Percentiles rank a stretch among this genome's conserved stretches.
phyloP scores from a whole-genome alignment of 2,329 filamentous ascomycete species.

The Nemania sp. region DNA sequence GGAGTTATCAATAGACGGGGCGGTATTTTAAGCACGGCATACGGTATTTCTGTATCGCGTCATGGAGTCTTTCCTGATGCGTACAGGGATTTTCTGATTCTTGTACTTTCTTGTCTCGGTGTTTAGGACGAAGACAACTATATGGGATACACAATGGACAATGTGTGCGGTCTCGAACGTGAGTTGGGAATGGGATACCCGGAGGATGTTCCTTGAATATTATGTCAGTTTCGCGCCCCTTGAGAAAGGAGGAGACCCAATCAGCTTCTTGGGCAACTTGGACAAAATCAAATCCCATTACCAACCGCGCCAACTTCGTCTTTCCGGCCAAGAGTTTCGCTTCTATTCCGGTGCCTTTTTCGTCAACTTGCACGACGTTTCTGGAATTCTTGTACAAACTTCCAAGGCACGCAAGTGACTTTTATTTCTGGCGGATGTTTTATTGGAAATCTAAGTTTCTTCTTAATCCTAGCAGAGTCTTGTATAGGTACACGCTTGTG shows the following conservation, averaged over 20 bases:
- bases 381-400: slow-evolving; percentile 45
- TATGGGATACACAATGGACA: slow-evolving; percentile 51
- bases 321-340: slow-evolving; percentile 40
- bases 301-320: slow-evolving; percentile 29
- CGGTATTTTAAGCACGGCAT: slow-evolving; percentile 44
- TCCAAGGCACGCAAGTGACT: neutral
- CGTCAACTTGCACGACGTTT: slow-evolving; percentile 3
- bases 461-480: slow-evolving; percentile 16
- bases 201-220: slow-evolving; percentile 34
- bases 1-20: slow-evolving; percentile 49
- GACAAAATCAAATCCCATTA: slow-evolving; percentile 44
- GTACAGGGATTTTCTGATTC: slow-evolving; percentile 54
- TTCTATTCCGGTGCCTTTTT: slow-evolving; percentile 42
- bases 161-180: slow-evolving; percentile 52
- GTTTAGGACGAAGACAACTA: slow-evolving; percentile 51
- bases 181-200: slow-evolving; percentile 41
- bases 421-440: slow-evolving; percentile 45
- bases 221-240: slow-evolving; percentile 26
- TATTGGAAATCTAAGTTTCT: slow-evolving; percentile 45
- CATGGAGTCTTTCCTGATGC: slow-evolving; percentile 52
- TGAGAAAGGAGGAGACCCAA: neutral
- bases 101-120: slow-evolving; percentile 59
- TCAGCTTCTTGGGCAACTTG: slow-evolving; percentile 31
- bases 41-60: slow-evolving; percentile 54
- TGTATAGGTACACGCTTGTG: slow-evolving; percentile 36